A percentile compares a stretch with the other conserved stretches of the same genome.
phyloP scores from a whole-genome alignment of 2,329 filamentous ascomycete species.

The Acarospora socialis region DNA sequence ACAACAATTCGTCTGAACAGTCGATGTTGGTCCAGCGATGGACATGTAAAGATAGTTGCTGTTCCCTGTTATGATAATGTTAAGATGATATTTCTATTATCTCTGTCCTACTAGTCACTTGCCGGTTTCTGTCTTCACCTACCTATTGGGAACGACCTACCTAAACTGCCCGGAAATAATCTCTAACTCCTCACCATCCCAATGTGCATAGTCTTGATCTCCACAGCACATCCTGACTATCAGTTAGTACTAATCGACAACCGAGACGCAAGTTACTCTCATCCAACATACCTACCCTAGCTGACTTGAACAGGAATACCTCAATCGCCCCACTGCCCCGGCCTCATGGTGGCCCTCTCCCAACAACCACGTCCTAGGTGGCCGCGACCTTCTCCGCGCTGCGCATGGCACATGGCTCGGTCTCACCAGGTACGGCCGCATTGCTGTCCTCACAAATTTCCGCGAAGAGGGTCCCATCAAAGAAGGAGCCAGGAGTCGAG shows the following conservation, averaged over 20 bases:
- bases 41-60: no score
- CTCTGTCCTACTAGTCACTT: no score
- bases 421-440: slow-evolving; percentile 43
- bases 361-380: slow-evolving; percentile 41
- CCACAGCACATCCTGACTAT: slow-evolving; percentile 62
- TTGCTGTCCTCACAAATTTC: slow-evolving; percentile 52
- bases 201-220: slow-evolving; percentile 69
- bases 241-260: slow-evolving; percentile 64
- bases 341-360: slow-evolving; percentile 47
- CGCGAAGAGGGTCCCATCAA: slow-evolving; percentile 37
- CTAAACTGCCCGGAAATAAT: no score
- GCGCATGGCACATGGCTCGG: slow-evolving; percentile 52
- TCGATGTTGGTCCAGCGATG: no score
- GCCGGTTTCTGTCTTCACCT: no score
- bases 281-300: background rate
- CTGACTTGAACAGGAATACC: slow-evolving; percentile 39
- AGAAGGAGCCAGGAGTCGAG: slow-evolving; percentile 36
- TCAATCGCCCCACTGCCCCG: slow-evolving; percentile 44
- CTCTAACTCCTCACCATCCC: no score
- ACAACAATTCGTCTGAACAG: no score
- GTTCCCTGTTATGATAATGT: no score
- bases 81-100: no score
- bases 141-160: no score
- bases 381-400: slow-evolving; percentile 44
- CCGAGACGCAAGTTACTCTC: slow-evolving; percentile 42